Evolutionary conservation across 208 protist genomes (phyloP).

Genomic region (Leishmania arabica): DNA sequence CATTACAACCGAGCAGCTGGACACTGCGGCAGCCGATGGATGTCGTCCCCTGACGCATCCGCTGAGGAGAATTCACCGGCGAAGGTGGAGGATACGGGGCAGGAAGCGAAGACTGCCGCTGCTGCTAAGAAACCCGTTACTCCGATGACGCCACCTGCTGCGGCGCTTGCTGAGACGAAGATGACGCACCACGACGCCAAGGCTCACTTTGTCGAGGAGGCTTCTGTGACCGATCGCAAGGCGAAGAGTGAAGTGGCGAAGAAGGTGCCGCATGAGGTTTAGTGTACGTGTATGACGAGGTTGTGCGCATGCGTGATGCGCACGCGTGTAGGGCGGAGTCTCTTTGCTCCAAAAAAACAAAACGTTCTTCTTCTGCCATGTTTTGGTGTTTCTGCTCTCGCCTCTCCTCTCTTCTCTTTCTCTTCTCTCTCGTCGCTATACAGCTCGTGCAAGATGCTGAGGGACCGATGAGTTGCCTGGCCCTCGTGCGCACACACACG

Average conservation of each 20-base stretch:
- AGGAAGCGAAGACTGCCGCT: not conserved
- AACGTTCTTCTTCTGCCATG: not conserved
- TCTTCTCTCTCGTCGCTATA: not conserved
- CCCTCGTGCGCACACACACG: not conserved
- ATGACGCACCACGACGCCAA: not conserved
- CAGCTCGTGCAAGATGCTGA: not conserved
- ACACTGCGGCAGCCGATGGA: slow-evolving; percentile 5
- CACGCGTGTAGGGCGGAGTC: not conserved
- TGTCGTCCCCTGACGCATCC: not conserved
- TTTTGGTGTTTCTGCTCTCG: not conserved
- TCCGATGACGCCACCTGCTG: not conserved
- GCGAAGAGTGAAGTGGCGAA: slow-evolving; percentile 8
- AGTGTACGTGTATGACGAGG: not conserved
- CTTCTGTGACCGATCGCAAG: slow-evolving; percentile 8
- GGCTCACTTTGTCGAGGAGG: slow-evolving; percentile 11
- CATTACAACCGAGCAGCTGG: slow-evolving; percentile 5
- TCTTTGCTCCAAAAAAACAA: not conserved
- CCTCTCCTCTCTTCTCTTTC: not conserved
- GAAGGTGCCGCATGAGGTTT: slow-evolving; percentile 8
- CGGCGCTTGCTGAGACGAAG: not conserved
- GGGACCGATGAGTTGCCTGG: not conserved
- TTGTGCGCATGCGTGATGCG: not conserved
- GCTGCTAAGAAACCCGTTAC: not conserved
- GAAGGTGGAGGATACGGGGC: not conserved
- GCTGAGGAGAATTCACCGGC: not conserved